phyloP scores from a whole-genome alignment of 83 land plant genomes.

The Thuja plicata region DNA sequence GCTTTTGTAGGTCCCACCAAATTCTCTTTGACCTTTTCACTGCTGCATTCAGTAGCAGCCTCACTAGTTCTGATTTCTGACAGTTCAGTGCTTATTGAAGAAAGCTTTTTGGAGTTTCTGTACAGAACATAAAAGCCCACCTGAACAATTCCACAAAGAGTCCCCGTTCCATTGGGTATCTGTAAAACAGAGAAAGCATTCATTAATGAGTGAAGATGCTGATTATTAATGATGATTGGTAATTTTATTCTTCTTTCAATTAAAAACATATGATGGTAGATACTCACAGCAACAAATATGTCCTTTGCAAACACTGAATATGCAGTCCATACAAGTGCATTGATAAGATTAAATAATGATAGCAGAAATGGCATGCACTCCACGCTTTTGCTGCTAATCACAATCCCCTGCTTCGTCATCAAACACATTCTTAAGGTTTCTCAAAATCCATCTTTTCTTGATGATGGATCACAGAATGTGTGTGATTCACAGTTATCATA shows the following conservation, averaged over 20 bases:
- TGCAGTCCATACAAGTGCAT: conserved; percentile 31
- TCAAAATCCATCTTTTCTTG: background rate
- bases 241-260: too few relatives aligned
- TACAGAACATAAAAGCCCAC: background rate
- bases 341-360: conserved; percentile 28
- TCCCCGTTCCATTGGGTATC: background rate
- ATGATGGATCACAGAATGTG: background rate
- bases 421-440: background rate
- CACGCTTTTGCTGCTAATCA: conserved; percentile 28
- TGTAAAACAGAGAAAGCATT: background rate
- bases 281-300: conserved; percentile 29
- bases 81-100: too few relatives aligned
- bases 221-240: background rate
- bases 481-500: background rate
- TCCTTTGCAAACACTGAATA: conserved; percentile 34
- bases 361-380: conserved; percentile 46
- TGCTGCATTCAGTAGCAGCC: too few relatives aligned
- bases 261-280: too few relatives aligned
- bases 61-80: too few relatives aligned
- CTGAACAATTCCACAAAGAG: background rate
- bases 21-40: too few relatives aligned
- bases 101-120: background rate
- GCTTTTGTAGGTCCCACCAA: too few relatives aligned
- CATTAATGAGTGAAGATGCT: background rate
- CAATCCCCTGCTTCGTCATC: conserved; percentile 28